These are phyloP conservation scores for Deinandra increscens DNA, from an alignment of 129 eudicot species.

Conservation along the genomic window DNA sequence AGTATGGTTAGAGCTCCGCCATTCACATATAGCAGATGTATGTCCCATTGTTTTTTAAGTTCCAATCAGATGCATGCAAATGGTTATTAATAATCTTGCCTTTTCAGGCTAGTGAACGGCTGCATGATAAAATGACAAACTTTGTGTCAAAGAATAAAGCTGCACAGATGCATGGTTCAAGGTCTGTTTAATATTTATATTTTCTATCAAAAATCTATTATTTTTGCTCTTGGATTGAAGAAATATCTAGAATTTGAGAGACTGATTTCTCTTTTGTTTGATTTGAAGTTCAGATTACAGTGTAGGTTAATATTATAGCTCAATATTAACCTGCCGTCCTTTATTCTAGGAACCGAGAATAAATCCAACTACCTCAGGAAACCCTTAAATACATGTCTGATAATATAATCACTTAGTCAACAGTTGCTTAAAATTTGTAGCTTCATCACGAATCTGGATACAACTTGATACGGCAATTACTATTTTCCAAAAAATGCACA, in stretches of 20 bases:
- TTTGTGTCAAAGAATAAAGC: conserved; percentile 87
- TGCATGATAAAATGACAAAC: conserved; percentile 91
- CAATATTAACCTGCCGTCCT: not conserved
- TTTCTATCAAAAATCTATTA: not conserved
- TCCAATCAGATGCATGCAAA: not conserved
- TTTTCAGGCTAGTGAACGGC: conserved; percentile 89
- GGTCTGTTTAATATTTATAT: conserved; percentile 49
- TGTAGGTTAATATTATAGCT: not conserved
- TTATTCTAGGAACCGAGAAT: not conserved
- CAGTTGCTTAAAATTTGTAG: not conserved
- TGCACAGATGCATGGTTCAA: conserved; percentile 85
- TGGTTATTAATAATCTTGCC: conserved; percentile 30
- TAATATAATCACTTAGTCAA: not conserved
- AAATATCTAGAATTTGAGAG: not conserved
- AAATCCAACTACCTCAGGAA: conserved; percentile 1
- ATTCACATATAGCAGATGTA: conserved; percentile 97
- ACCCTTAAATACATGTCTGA: not conserved
- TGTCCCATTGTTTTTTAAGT: conserved; percentile 23
- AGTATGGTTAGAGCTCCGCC: conserved; percentile 96
- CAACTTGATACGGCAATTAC: not conserved
- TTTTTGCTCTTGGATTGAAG: conserved; percentile 3
- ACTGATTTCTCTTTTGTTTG: not conserved
- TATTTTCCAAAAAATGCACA: not conserved
- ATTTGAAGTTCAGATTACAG: not conserved
- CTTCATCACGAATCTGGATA: not conserved